Conservation (phyloP, 2,329 filamentous ascomycete species). For the Berkeleyomyces rouxiae region DNA sequence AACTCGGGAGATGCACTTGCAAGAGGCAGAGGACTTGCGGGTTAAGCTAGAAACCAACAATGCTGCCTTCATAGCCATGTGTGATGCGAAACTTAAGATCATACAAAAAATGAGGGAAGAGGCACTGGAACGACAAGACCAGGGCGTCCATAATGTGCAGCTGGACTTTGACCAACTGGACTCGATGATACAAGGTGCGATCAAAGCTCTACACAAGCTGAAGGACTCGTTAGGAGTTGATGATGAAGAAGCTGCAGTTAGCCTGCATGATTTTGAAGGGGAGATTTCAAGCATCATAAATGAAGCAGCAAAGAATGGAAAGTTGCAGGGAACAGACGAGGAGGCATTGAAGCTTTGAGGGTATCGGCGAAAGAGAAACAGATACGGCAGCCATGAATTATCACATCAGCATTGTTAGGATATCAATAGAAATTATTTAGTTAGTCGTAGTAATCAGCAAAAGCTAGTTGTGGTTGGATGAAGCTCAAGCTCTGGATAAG, state of each 20-base stretch:
- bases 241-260: neutral
- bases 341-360: neutral
- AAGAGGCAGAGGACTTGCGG: neutral
- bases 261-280: neutral
- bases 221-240: neutral
- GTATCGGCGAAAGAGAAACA: too few species aligned
- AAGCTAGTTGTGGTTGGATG: neutral
- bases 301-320: neutral
- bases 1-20: constrained; percentile 1
- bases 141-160: neutral
- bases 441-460: neutral
- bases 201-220: neutral
- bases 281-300: constrained; percentile 7
- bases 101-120: neutral
- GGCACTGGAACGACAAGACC: neutral
- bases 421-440: neutral
- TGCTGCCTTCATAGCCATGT: constrained; percentile 2
- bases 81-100: neutral
- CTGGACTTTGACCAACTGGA: neutral
- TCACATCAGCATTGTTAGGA: neutral
- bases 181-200: neutral
- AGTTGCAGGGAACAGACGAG: neutral
- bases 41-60: constrained; percentile 5
- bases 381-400: too few species aligned
- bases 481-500: neutral